Base-by-base conservation (phyloP, 129 eudicot species). In the Centella asiatica region DNA sequence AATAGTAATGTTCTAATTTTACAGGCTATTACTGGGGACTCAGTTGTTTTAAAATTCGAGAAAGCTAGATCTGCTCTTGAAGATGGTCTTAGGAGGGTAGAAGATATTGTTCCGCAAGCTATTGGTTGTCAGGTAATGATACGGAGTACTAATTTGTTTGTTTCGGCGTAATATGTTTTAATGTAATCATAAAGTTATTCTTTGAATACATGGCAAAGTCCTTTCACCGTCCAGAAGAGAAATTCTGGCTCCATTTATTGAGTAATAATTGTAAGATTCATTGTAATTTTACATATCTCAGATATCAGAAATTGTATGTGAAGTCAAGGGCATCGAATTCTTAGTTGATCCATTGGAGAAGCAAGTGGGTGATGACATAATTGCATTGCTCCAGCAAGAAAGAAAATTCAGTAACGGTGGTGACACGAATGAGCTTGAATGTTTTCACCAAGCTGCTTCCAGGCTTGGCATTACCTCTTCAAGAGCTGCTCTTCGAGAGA, bases 21-120 rank as follows among this genome's bases (percentile, higher is more conserved):
- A 59, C 87, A 93, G 99, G 99, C 96, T 46, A 93, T 88, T 56
- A 93, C 99, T 2, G 99, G 96, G 49, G 99, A 93, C 68, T 85
- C 99, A 14, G 77, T 85, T 37, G 89, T 88, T 60, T 42, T 77
- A 61, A 93, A 93, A 68, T 85, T 93, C 68, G 99, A 93, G 71
- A 93, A 78, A 69, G 84, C 96, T 64, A 82, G 85, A 78, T 80
- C 77, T 66, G 83, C 96, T 46, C 92, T 93, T 7, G 77, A 73
- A 74, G 99, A 80, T 65, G 77, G 96, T 76, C 85, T 93, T 26
- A 80, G 69, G 46, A 87, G 83, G 60, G 95, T 93, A 65, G 95
- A 93, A 76, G 93, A 93, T 68, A 84, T 93, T 75, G 99, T 87
- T 63, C 95, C 96, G 13, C 88, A 80, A 72, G 61, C 84, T 25